Conservation (phyloP, 306 rosid genomes). For the Canavalia gladiata region DNA sequence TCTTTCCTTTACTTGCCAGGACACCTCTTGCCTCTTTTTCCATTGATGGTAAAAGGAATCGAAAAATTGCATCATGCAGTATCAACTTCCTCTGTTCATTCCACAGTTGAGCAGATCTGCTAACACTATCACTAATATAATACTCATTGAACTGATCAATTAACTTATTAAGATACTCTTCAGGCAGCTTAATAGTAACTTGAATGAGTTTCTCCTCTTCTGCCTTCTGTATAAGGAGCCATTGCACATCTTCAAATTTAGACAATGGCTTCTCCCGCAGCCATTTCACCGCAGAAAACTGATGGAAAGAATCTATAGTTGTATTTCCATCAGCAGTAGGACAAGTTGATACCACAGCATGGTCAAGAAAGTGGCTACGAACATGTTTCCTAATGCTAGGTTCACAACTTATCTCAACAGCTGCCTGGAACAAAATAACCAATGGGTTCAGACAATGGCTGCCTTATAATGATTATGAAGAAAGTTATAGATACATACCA, state of each 20-base stretch:
- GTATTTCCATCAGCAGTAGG: constrained; percentile 84
- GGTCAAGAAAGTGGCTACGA: constrained; percentile 86
- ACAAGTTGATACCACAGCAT: constrained; percentile 82
- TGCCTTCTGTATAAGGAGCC: constrained; percentile 98
- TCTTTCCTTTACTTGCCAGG: constrained; percentile 78
- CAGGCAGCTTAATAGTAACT: constrained; percentile 90
- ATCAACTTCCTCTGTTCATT: constrained; percentile 96
- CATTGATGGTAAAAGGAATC: constrained; percentile 92
- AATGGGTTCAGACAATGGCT: constrained; percentile 14
- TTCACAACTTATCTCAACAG: constrained; percentile 98
- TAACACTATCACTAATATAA: constrained; percentile 95
- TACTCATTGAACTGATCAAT: constrained; percentile 82
- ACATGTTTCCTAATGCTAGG: constrained; percentile 95
- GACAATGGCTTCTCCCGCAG: constrained; percentile 85
- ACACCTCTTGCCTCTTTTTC: constrained; percentile 92
- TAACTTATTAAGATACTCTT: constrained; percentile 75
- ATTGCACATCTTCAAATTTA: constrained; percentile 91
- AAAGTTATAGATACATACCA: constrained; percentile 63
- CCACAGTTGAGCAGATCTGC: constrained; percentile 98
- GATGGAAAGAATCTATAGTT: constrained; percentile 89
- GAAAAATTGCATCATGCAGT: constrained; percentile 85
- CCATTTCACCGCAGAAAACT: constrained; percentile 92
- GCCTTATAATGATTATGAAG: constrained; percentile 17
- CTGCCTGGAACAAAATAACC: constrained; percentile 72
- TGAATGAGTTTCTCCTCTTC: constrained; percentile 95